Evolutionary conservation across 164 flowering plant genomes (phyloP).

Genomic region (Berberis vulgaris): DNA sequence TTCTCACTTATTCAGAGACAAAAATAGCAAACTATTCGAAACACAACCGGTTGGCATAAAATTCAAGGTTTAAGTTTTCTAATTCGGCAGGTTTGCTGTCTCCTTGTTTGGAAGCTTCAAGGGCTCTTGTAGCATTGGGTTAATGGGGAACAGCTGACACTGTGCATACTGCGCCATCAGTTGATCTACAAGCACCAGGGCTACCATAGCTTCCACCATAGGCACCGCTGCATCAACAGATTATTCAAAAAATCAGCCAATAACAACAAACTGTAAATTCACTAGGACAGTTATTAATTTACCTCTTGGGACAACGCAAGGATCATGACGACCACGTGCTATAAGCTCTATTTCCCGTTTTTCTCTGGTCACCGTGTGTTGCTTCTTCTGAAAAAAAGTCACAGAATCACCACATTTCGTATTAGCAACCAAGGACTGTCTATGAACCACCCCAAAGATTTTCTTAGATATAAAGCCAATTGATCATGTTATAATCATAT

Average conservation of each 20-base stretch:
- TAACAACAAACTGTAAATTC: neutral
- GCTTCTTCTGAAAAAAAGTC: constrained; percentile 2
- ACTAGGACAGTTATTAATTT: neutral
- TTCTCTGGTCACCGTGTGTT: constrained; percentile 8
- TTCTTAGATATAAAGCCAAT: neutral
- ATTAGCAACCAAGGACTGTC: neutral
- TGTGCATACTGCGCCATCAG: constrained; percentile 82
- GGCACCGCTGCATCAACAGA: constrained; percentile 69
- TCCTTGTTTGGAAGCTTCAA: constrained; percentile 18
- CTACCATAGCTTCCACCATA: constrained; percentile 97
- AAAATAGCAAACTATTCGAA: too few relatives aligned
- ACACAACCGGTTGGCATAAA: too few relatives aligned
- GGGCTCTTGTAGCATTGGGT: constrained; percentile 61
- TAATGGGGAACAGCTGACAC: constrained; percentile 65
- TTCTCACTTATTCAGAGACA: too few relatives aligned
- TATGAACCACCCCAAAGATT: neutral
- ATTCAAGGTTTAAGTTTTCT: neutral
- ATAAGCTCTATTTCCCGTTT: constrained; percentile 6
- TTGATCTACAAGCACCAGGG: constrained; percentile 87
- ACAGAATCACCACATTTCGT: neutral
- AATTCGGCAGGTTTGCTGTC: constrained; percentile 15
- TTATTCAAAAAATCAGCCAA: neutral
- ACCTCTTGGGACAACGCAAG: constrained; percentile 12
- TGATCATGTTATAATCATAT: neutral
- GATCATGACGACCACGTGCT: constrained; percentile 13